Evolutionary conservation across 129 eudicot genomes (phyloP).

Genomic region (Artemisia annua): DNA sequence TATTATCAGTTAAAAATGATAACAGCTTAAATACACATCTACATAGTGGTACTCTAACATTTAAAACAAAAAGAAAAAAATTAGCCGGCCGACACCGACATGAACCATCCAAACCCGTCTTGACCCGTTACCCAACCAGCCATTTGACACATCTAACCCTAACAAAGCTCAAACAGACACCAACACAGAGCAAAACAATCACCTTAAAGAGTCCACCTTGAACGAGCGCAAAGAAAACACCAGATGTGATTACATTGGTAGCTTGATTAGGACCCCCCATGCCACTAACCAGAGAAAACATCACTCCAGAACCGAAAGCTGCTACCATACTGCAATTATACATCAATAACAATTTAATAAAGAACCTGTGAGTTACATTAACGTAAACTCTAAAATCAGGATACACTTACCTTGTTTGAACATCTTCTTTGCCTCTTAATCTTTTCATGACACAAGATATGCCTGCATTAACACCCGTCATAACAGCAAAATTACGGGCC

Average conservation of each 20-base stretch:
- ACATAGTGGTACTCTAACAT: too few relatives aligned
- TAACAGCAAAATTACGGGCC: constrained; percentile 86
- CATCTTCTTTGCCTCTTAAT: constrained; percentile 92
- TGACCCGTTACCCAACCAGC: too few relatives aligned
- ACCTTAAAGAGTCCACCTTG: constrained; percentile 95
- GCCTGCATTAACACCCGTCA: constrained; percentile 88
- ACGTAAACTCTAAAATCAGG: background rate
- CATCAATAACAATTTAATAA: background rate
- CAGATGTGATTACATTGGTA: constrained; percentile 66
- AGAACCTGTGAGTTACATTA: too few relatives aligned
- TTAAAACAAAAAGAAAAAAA: too few relatives aligned
- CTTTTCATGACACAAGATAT: constrained; percentile 81
- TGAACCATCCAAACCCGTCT: too few relatives aligned
- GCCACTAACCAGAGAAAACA: constrained; percentile 91
- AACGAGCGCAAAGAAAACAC: constrained; percentile 79
- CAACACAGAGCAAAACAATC: background rate
- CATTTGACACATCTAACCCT: too few relatives aligned
- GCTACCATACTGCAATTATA: constrained; percentile 73
- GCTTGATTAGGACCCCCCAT: constrained; percentile 79
- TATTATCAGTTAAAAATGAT: too few relatives aligned
- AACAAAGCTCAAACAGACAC: background rate
- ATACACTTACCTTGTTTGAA: constrained; percentile 59
- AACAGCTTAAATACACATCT: too few relatives aligned
- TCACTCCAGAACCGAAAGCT: constrained; percentile 91
- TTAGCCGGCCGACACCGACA: too few relatives aligned